Conservation (phyloP, 495 filamentous ascomycete species). For the Coniosporium apollinis region DNA sequence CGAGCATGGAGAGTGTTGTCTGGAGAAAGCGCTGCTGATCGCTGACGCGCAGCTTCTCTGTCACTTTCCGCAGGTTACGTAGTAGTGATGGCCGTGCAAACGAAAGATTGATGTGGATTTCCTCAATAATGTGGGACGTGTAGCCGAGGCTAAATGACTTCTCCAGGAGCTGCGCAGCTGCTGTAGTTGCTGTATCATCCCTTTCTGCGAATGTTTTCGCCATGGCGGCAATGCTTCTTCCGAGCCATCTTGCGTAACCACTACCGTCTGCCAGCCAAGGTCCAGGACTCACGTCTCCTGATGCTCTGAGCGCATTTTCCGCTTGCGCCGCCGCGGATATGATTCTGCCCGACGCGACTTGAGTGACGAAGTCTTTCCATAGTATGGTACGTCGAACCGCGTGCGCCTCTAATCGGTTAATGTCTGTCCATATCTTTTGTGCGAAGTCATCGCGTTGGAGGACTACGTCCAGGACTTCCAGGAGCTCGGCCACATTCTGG, state of each 20-base stretch:
- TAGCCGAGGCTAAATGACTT: conserved; percentile 60
- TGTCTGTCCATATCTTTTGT: conserved; percentile 35
- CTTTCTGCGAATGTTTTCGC: conserved; percentile 20
- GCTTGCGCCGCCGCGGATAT: conserved; percentile 61
- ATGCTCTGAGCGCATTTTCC: conserved; percentile 32
- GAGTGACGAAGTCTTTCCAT: conserved; percentile 49
- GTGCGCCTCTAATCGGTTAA: conserved; percentile 20
- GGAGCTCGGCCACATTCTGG: conserved; percentile 25
- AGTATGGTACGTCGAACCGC: conserved; percentile 29
- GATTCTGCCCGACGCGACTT: conserved; percentile 56
- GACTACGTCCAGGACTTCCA: conserved; percentile 35
- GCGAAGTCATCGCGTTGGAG: conserved; percentile 39
- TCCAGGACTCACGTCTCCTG: conserved; percentile 7
- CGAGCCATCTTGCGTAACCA: conserved; percentile 59
- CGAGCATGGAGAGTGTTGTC: too few relatives aligned
- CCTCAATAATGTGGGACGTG: too few relatives aligned
- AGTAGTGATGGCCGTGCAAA: too few relatives aligned
- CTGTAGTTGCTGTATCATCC: conserved; percentile 32
- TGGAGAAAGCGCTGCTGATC: too few relatives aligned
- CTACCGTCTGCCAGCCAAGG: conserved; percentile 52
- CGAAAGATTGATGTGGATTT: too few relatives aligned
- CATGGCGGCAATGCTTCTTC: conserved; percentile 43
- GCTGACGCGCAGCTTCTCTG: too few relatives aligned
- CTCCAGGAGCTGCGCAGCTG: conserved; percentile 42
- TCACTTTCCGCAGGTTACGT: too few relatives aligned